A percentile compares a stretch with the other conserved stretches of the same genome.
These are phyloP conservation scores for Debaryomyces fabryi DNA, from an alignment of 1,139 yeast genomes.

Conservation along the genomic window DNA sequence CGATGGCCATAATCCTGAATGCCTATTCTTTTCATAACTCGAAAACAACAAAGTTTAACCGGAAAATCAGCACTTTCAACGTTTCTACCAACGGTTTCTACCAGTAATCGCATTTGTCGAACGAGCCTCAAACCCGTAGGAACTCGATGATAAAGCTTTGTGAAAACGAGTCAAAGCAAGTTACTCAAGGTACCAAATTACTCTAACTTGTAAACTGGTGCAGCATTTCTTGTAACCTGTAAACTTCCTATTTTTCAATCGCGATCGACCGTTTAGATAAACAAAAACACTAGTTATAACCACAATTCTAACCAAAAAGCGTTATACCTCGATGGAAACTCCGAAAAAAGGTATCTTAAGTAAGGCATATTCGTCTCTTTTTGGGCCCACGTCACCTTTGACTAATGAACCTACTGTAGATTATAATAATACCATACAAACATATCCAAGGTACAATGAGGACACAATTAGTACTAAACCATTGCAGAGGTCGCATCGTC, in stretches of 20 bases:
- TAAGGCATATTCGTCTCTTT: conserved; percentile 13
- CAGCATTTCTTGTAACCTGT: not conserved
- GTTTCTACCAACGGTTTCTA: not conserved
- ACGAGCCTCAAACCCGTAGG: not conserved
- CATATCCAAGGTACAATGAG: conserved; percentile 10
- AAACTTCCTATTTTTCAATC: not conserved
- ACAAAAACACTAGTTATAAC: conserved; percentile 1
- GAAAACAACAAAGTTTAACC: not conserved
- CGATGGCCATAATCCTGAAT: not conserved
- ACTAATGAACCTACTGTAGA: conserved; percentile 43
- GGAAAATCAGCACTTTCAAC: not conserved
- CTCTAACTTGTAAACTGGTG: not conserved
- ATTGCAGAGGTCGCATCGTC: not conserved
- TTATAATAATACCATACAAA: conserved; percentile 32
- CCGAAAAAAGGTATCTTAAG: conserved; percentile 12
- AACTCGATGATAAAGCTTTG: not conserved
- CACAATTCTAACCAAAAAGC: not conserved
- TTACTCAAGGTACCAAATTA: not conserved
- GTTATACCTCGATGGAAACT: conserved; percentile 6
- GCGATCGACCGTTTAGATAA: not conserved
- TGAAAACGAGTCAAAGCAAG: not conserved
- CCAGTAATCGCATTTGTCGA: not conserved
- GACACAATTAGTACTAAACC: conserved; percentile 4
- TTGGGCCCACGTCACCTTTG: conserved; percentile 24
- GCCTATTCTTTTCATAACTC: not conserved